These are phyloP conservation scores for Hanseniaspora lindneri DNA, from an alignment of 805 yeast genomes.

Conservation along the genomic window DNA sequence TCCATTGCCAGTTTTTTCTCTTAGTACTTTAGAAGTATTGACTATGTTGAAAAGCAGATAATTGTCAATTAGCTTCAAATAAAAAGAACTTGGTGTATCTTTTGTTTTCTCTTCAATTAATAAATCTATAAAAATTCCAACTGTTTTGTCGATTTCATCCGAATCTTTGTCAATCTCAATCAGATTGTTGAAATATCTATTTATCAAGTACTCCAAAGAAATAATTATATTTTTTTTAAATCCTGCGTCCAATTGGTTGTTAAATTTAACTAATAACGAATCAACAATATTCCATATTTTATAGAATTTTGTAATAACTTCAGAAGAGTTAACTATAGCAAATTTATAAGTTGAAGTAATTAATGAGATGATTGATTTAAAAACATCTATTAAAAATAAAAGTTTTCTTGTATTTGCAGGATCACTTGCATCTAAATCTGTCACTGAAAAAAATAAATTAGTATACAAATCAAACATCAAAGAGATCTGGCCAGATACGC, in stretches of 20 bases:
- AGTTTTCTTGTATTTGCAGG: not conserved
- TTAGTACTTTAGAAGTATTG: not conserved
- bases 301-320: not conserved
- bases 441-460: not conserved
- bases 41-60: slow-evolving; percentile 12
- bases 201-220: slow-evolving; percentile 12
- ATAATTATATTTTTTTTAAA: slow-evolving; percentile 6
- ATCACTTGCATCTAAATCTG: not conserved
- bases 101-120: not conserved
- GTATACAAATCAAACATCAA: not conserved
- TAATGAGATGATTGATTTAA: slow-evolving; percentile 6
- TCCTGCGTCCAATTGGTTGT: not conserved
- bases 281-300: slow-evolving; percentile 5
- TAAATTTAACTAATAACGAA: not conserved
- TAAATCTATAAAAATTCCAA: not conserved
- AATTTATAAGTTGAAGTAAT: not conserved
- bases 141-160: not conserved
- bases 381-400: slow-evolving; percentile 3
- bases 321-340: too few relatives aligned
- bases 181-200: slow-evolving; percentile 6
- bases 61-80: slow-evolving; percentile 5
- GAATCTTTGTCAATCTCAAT: not conserved
- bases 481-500: not conserved
- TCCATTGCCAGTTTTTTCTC: not conserved
- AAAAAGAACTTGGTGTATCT: not conserved